These are phyloP conservation scores for Monosporascus sp. DNA, from an alignment of 2,329 filamentous ascomycete species.

Conservation along the genomic window DNA sequence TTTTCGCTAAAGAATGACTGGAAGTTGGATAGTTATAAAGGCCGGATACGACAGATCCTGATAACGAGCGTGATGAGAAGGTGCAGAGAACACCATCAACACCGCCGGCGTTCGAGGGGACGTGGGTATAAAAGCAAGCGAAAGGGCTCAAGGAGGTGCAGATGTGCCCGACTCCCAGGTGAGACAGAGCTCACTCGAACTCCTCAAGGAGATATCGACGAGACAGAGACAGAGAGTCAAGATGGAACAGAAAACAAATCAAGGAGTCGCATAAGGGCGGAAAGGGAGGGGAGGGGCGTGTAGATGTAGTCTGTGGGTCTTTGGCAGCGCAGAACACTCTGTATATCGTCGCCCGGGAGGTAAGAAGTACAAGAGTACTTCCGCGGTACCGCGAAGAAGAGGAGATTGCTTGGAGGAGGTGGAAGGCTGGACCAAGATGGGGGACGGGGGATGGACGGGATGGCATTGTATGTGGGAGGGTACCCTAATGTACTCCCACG, in stretches of 20 bases:
- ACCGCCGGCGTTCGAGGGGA: constrained; percentile 13
- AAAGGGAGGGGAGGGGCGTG: constrained; percentile 29
- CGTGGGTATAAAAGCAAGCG: constrained; percentile 26
- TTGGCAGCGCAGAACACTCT: constrained; percentile 18
- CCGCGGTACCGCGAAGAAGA: constrained; percentile 19
- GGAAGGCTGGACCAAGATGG: neutral
- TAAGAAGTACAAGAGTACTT: constrained; percentile 19
- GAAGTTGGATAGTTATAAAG: constrained; percentile 23
- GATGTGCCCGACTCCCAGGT: constrained; percentile 22
- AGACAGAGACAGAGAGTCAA: constrained; percentile 28
- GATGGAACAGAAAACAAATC: constrained; percentile 29
- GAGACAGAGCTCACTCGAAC: constrained; percentile 30
- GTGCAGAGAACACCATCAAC: constrained; percentile 15
- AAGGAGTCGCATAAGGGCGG: constrained; percentile 26
- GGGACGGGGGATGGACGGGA: neutral
- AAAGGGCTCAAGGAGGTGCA: constrained; percentile 12
- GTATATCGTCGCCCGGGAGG: constrained; percentile 21
- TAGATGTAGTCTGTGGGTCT: constrained; percentile 21
- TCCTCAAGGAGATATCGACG: constrained; percentile 19
- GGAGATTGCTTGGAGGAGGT: neutral
- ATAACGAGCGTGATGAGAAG: constrained; percentile 26
- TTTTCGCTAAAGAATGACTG: constrained; percentile 27
- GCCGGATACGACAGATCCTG: constrained; percentile 14
- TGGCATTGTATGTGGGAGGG: neutral
- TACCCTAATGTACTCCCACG: neutral